Evolutionary conservation across 768 basidiomycete genomes (phyloP).

Genomic region (Infundibulicybe gibba): DNA sequence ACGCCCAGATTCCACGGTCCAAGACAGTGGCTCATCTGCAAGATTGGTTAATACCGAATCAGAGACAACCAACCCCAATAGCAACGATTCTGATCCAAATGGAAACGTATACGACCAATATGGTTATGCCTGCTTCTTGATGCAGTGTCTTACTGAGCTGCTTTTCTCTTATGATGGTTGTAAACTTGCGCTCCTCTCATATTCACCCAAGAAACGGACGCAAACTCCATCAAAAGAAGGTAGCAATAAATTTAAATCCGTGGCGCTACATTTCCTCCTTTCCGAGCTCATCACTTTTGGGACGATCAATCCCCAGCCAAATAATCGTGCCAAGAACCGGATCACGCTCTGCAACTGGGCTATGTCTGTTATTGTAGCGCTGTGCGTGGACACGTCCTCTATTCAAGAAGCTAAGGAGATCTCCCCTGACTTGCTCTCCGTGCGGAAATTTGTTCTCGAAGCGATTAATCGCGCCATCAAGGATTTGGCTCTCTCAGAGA

Average conservation of each 20-base stretch:
- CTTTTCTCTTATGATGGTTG: conserved; percentile 90
- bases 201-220: conserved; percentile 61
- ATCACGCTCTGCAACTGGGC: conserved; percentile 78
- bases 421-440: conserved; percentile 73
- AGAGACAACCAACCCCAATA: not conserved
- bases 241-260: conserved; percentile 53
- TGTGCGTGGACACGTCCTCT: conserved; percentile 84
- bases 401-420: conserved; percentile 72
- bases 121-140: conserved; percentile 75
- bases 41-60: not conserved
- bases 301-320: conserved; percentile 61
- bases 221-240: conserved; percentile 64
- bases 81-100: conserved; percentile 10
- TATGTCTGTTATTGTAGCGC: conserved; percentile 84
- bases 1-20: not conserved
- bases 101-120: conserved; percentile 30
- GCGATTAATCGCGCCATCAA: conserved; percentile 84
- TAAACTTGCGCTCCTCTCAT: conserved; percentile 85
- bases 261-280: conserved; percentile 77
- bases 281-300: conserved; percentile 80
- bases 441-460: conserved; percentile 92
- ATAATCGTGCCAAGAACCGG: conserved; percentile 49
- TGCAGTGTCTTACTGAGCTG: conserved; percentile 90
- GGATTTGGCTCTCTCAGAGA: conserved; percentile 60
- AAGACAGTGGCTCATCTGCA: not conserved